A percentile compares a stretch with the other conserved stretches of the same genome.
These are phyloP conservation scores for Populus ilicifolia DNA, from an alignment of 345 rosid genomes.

Conservation along the genomic window DNA sequence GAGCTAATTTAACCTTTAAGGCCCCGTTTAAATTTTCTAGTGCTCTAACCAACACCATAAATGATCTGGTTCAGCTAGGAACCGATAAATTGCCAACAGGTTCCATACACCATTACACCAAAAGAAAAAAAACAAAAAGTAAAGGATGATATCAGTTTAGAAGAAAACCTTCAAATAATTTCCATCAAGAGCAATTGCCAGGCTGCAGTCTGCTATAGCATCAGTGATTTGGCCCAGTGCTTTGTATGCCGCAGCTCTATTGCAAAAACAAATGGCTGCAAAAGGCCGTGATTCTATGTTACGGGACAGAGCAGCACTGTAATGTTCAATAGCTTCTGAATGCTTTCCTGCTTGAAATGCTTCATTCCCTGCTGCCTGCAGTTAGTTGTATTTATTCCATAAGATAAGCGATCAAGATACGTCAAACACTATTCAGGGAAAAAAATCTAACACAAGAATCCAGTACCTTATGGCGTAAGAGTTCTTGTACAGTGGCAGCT, in stretches of 20 bases:
- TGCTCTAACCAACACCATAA: neutral
- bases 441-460: neutral
- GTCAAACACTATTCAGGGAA: neutral
- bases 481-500: constrained; percentile 60
- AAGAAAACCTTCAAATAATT: constrained; percentile 73
- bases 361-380: constrained; percentile 86
- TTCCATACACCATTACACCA: neutral
- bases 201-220: constrained; percentile 96
- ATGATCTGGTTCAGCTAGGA: neutral
- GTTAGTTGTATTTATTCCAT: neutral
- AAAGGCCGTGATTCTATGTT: constrained; percentile 82
- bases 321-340: constrained; percentile 87
- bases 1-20: neutral
- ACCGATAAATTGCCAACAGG: neutral
- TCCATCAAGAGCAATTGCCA: constrained; percentile 86
- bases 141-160: constrained; percentile 1
- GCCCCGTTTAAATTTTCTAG: neutral
- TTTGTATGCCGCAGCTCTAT: constrained; percentile 93
- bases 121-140: neutral
- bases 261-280: constrained; percentile 93
- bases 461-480: constrained; percentile 71
- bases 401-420: neutral
- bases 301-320: constrained; percentile 73
- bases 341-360: constrained; percentile 85
- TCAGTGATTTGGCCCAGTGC: constrained; percentile 74